These are phyloP conservation scores for Carex scoparia DNA, from an alignment of 176 grass and related monocot species.

Conservation along the genomic window DNA sequence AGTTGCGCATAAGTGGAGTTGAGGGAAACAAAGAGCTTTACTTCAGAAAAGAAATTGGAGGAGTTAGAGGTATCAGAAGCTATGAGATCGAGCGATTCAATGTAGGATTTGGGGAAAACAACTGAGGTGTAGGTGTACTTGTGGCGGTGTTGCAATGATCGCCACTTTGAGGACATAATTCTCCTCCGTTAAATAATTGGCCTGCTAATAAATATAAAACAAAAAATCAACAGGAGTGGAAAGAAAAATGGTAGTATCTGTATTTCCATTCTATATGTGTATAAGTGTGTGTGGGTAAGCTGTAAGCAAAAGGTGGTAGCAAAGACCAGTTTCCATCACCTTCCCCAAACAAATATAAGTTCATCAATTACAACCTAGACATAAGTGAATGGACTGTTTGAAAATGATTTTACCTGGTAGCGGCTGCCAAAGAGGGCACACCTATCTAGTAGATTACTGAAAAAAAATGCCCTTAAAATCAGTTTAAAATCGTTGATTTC, in stretches of 20 bases:
- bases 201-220: slow-evolving; percentile 1
- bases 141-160: slow-evolving; percentile 80
- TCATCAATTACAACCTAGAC: background rate
- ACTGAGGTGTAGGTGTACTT: slow-evolving; percentile 85
- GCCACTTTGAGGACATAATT: slow-evolving; percentile 85
- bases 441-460: background rate
- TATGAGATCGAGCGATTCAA: slow-evolving; percentile 42
- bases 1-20: slow-evolving; percentile 82
- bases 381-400: background rate
- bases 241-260: background rate
- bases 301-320: background rate
- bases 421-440: background rate
- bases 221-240: background rate
- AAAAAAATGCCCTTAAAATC: background rate
- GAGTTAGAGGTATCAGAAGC: slow-evolving; percentile 26
- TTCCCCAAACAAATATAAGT: background rate
- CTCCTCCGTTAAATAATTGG: slow-evolving; percentile 7
- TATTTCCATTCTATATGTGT: background rate
- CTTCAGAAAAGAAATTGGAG: slow-evolving; percentile 48
- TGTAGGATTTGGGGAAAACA: slow-evolving; percentile 63
- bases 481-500: slow-evolving; percentile 13
- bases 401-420: slow-evolving; percentile 5
- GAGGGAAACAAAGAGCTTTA: slow-evolving; percentile 62
- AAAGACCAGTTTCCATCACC: background rate
- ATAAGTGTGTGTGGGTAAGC: no score